Evolutionary conservation across 768 basidiomycete species (phyloP).

Genomic region (Suillus decipiens): DNA sequence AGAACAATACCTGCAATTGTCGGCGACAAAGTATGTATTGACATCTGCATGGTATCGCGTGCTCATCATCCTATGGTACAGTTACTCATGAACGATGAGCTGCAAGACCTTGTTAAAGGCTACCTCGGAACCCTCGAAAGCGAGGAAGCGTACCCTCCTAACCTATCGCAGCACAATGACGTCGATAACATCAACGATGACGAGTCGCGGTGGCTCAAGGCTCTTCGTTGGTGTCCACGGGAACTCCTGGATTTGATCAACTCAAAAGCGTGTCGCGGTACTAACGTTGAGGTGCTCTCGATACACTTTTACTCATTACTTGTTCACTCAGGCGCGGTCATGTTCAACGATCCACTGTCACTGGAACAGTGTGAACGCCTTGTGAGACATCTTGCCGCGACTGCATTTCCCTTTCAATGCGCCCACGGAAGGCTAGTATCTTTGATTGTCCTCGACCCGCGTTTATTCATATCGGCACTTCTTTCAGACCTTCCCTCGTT

Average conservation of each 20-base stretch:
- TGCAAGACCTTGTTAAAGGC: conserved; percentile 74
- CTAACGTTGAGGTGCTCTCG: conserved; percentile 15
- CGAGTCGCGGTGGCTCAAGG: conserved; percentile 59
- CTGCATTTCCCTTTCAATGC: conserved; percentile 90
- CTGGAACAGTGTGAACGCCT: conserved; percentile 69
- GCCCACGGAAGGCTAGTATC: conserved; percentile 81
- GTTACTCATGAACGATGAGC: conserved; percentile 69
- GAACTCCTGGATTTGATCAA: conserved; percentile 83
- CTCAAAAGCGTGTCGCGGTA: conserved; percentile 95
- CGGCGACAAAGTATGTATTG: conserved; percentile 56
- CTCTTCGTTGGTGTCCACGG: conserved; percentile 80
- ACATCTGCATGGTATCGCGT: not conserved
- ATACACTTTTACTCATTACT: conserved; percentile 10
- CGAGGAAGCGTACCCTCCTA: conserved; percentile 36
- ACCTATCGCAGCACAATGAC: conserved; percentile 18
- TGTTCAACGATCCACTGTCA: conserved; percentile 88
- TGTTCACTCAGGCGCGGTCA: conserved; percentile 75
- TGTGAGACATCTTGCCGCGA: conserved; percentile 64
- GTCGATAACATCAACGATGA: conserved; percentile 17
- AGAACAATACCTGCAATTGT: conserved; percentile 68
- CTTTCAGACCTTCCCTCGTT: conserved; percentile 53
- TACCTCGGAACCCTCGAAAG: conserved; percentile 64
- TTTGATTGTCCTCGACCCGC: not conserved
- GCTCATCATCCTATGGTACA: conserved; percentile 29
- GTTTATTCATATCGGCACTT: conserved; percentile 9